These are phyloP conservation scores for Sphaceloma murrayae DNA, from an alignment of 2,329 filamentous ascomycete genomes.

Conservation along the genomic window DNA sequence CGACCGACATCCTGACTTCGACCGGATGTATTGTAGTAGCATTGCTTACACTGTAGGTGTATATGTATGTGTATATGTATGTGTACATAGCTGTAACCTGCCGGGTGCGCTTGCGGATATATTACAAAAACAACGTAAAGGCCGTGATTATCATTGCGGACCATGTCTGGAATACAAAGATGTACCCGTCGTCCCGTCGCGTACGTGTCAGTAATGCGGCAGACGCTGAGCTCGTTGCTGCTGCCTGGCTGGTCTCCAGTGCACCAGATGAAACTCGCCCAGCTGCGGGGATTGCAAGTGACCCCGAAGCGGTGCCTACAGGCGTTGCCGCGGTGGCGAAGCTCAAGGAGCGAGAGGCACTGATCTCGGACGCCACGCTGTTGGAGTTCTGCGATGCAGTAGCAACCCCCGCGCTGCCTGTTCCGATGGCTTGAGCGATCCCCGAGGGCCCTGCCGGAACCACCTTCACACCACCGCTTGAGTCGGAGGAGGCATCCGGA, in stretches of 20 bases:
- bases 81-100: too few relatives aligned
- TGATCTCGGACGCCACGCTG: constrained; percentile 3
- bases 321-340: constrained; percentile 17
- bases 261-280: constrained; percentile 13
- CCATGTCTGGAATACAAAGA: background rate
- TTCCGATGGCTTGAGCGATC: constrained; percentile 24
- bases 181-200: background rate
- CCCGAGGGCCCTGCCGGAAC: constrained; percentile 24
- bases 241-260: background rate
- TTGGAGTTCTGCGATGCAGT: constrained; percentile 5
- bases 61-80: too few relatives aligned
- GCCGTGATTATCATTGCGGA: background rate
- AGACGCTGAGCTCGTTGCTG: background rate
- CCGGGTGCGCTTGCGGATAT: too few relatives aligned
- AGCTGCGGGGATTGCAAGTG: constrained; percentile 24
- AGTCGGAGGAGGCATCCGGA: constrained; percentile 21
- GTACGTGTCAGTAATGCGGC: background rate
- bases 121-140: too few relatives aligned
- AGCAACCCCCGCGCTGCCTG: constrained; percentile 16
- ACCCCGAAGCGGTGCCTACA: constrained; percentile 26
- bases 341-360: constrained; percentile 5
- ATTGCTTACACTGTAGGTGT: too few relatives aligned
- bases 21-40: too few relatives aligned
- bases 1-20: too few relatives aligned
- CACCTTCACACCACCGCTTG: constrained; percentile 21